These are phyloP conservation scores for Punctularia strigosozonata DNA, from an alignment of 768 basidiomycete species.

Conservation along the genomic window DNA sequence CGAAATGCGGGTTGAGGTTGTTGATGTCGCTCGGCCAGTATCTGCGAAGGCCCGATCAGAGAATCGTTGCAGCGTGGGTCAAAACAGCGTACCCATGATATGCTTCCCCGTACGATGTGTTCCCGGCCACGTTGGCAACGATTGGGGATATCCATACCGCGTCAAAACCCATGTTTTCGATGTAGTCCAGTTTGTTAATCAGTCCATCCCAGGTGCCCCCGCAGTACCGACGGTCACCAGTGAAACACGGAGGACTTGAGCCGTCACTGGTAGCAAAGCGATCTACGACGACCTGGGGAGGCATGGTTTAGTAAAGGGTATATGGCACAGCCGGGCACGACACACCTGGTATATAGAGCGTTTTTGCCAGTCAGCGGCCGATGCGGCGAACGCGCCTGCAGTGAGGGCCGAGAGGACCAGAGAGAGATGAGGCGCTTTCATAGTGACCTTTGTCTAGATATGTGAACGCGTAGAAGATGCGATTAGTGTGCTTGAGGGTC, in stretches of 20 bases:
- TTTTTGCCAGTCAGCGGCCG: constrained; percentile 36
- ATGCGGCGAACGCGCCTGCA: constrained; percentile 21
- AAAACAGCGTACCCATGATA: constrained; percentile 35
- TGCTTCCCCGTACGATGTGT: constrained; percentile 38
- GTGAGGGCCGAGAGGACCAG: constrained; percentile 9
- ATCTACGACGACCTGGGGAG: constrained; percentile 36
- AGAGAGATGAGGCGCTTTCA: too few relatives aligned
- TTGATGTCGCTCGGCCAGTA: constrained; percentile 43
- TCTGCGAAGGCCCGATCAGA: constrained; percentile 7
- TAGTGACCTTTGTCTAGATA: too few relatives aligned
- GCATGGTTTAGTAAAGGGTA: background rate
- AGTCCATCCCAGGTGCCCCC: constrained; percentile 47
- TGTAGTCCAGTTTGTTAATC: constrained; percentile 46
- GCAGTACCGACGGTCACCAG: constrained; percentile 36
- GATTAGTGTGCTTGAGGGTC: too few relatives aligned
- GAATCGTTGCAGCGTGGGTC: background rate
- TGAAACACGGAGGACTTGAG: constrained; percentile 29
- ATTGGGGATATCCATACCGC: constrained; percentile 49
- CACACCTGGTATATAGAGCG: constrained; percentile 43
- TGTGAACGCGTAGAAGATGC: too few relatives aligned
- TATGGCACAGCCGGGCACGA: background rate
- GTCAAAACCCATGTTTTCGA: constrained; percentile 51
- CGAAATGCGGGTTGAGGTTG: constrained; percentile 41
- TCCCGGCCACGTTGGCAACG: constrained; percentile 34
- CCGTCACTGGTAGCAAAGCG: constrained; percentile 42